Evolutionary conservation across 352 stramenopile genomes (phyloP), one percentile per base, ranked within the genome.

Genomic region (Phytophthora tentaculata): DNA sequence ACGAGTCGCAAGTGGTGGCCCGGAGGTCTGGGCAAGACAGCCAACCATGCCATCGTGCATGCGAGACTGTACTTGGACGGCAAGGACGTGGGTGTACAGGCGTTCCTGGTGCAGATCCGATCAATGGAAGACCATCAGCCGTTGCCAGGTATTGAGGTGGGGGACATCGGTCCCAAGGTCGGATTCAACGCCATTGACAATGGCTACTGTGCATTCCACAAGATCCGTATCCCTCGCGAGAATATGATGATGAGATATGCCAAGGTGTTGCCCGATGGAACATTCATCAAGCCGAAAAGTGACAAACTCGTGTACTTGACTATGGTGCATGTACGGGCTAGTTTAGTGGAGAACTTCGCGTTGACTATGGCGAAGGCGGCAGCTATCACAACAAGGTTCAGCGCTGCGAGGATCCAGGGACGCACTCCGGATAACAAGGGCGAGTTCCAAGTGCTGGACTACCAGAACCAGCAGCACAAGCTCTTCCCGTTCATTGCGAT

Each of bases 1-100:
- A 98, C 96, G 28, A 90, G 83, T 53, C 81, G 85, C 61, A 99
- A 99, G 76, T 99, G 97, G 86, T 99, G 97, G 97, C 95, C 95
- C 5, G 69, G 69, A 35, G 69, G 69, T 10, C 52, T 77, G n/a
- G 69, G 69, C n/a, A 77, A 77, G 64, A 77, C 69, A 13, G 69
- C 69, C 19, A 77, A 63, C 22, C 59, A 77, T 44, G 69, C 69
- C 7, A 77, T 77, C 17, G 69, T 77, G 28, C 64, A 73, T 52
- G 69, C 69, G 3, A 52, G 59, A 16, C 29, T 77, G 49, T 58
- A 47, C 17, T 22, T 77, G 23, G 64, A 77, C 10, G 64, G 57
- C 16, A 64, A 73, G 41, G 59, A 73, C 17, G 59, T 73, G 32
- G 69, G 69, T 22, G 64, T 77, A 13, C 69, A 77, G 44, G 64